A percentile compares a stretch with the other conserved stretches of the same genome.
Evolutionary conservation across 1,284 basidiomycete species (phyloP).

Genomic region (Pseudozyma sp.): DNA sequence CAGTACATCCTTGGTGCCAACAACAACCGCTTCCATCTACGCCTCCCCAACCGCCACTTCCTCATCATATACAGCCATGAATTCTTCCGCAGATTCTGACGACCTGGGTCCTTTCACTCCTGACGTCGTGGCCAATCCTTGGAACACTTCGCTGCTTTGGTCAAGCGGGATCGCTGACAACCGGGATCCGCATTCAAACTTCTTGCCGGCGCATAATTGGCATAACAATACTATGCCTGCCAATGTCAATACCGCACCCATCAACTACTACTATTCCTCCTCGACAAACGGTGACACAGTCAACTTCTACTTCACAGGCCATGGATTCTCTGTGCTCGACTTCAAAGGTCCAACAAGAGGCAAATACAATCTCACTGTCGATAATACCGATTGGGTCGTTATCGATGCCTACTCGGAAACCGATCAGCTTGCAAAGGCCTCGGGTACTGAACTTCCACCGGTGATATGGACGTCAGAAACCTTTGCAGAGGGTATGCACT

Average conservation of each 20-base stretch:
- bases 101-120: slow-evolving; percentile 9
- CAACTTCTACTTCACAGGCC: slow-evolving; percentile 37
- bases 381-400: slow-evolving; percentile 22
- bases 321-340: slow-evolving; percentile 42
- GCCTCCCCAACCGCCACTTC: not conserved
- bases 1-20: not conserved
- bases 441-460: slow-evolving; percentile 23
- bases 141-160: slow-evolving; percentile 46
- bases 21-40: not conserved
- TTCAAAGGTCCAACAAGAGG: slow-evolving; percentile 29
- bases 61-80: not conserved
- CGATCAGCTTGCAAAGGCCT: slow-evolving; percentile 22
- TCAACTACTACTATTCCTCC: slow-evolving; percentile 37
- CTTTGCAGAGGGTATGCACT: slow-evolving; percentile 27
- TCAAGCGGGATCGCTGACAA: slow-evolving; percentile 37
- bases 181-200: slow-evolving; percentile 37
- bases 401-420: slow-evolving; percentile 30
- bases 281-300: slow-evolving; percentile 21
- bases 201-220: slow-evolving; percentile 26
- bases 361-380: slow-evolving; percentile 39
- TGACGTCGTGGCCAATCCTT: slow-evolving; percentile 45
- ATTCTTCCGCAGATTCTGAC: not conserved
- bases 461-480: slow-evolving; percentile 41
- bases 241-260: slow-evolving; percentile 35
- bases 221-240: slow-evolving; percentile 19